Percentiles rank a stretch among this genome's conserved stretches.
These are phyloP conservation scores for Parsonsia alboflavescens DNA, from an alignment of 257 asterid genomes.

Conservation along the genomic window DNA sequence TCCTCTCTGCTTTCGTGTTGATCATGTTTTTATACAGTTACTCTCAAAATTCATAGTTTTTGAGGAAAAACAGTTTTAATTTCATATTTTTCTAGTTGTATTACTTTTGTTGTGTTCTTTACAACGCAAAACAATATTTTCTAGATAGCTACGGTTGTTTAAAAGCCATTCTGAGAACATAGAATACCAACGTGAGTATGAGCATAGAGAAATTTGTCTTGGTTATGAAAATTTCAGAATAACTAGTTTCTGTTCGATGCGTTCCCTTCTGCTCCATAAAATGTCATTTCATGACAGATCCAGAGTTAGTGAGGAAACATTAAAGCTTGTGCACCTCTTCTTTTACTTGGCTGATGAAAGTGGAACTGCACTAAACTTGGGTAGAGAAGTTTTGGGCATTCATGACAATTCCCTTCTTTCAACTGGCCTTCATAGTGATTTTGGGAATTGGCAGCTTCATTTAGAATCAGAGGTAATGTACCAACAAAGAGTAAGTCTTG, in stretches of 20 bases:
- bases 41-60: neutral
- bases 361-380: slow-evolving; percentile 59
- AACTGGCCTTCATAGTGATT: slow-evolving; percentile 61
- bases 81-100: neutral
- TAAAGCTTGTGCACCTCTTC: slow-evolving; percentile 62
- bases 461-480: slow-evolving; percentile 65
- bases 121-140: neutral
- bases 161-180: neutral
- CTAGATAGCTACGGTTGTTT: neutral
- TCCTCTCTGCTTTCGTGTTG: slow-evolving; percentile 20
- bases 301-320: slow-evolving; percentile 44
- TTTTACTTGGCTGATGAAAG: slow-evolving; percentile 95
- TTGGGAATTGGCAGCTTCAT: slow-evolving; percentile 88
- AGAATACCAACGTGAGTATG: neutral
- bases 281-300: slow-evolving; percentile 25
- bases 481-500: slow-evolving; percentile 8
- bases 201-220: neutral
- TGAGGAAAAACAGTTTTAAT: neutral
- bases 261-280: neutral
- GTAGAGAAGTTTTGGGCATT: slow-evolving; percentile 36
- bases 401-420: slow-evolving; percentile 54
- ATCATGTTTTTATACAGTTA: slow-evolving; percentile 13
- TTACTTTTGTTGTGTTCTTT: neutral
- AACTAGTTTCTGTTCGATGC: neutral
- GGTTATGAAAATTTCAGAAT: neutral